These are phyloP conservation scores for Phytophthora sojae DNA, from an alignment of 352 stramenopile genomes.

Conservation along the genomic window DNA sequence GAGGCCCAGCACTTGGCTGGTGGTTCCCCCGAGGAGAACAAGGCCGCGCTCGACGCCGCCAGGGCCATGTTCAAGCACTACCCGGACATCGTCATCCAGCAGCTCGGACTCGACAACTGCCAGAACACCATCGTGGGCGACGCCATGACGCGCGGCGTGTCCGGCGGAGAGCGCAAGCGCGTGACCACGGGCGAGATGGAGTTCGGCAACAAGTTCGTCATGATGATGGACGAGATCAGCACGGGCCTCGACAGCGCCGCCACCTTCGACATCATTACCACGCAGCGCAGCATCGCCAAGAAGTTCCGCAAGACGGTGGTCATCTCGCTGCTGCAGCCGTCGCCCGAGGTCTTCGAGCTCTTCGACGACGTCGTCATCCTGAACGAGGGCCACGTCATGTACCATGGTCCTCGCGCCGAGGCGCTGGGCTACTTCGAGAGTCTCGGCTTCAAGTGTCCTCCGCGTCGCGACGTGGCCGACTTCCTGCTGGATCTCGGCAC, in stretches of 20 bases:
- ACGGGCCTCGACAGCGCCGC: slow-evolving; percentile 72
- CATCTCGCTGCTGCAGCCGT: slow-evolving; percentile 89
- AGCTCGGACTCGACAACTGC: too few species aligned
- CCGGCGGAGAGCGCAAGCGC: too few species aligned
- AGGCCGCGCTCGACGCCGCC: slow-evolving; percentile 15
- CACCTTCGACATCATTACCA: slow-evolving; percentile 71
- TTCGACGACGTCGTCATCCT: slow-evolving; percentile 96
- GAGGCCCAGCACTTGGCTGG: slow-evolving; percentile 10
- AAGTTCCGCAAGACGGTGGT: slow-evolving; percentile 62
- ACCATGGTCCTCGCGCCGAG: slow-evolving; percentile 70
- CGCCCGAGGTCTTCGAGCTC: slow-evolving; percentile 92
- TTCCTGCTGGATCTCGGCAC: slow-evolving; percentile 14
- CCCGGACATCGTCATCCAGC: slow-evolving; percentile 53
- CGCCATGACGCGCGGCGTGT: too few species aligned
- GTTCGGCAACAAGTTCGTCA: slow-evolving; percentile 81
- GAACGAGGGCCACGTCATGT: slow-evolving; percentile 91
- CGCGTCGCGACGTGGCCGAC: slow-evolving; percentile 9
- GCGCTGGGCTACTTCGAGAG: slow-evolving; percentile 66
- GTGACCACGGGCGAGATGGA: too few species aligned
- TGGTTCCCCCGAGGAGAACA: slow-evolving; percentile 35
- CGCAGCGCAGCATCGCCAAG: slow-evolving; percentile 55
- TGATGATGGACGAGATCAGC: slow-evolving; percentile 87
- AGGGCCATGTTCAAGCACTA: slow-evolving; percentile 8
- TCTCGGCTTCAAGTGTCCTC: slow-evolving; percentile 49
- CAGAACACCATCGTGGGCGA: too few species aligned